These are phyloP conservation scores for Boletus subcaerulescens DNA, from an alignment of 768 basidiomycete species.

Conservation along the genomic window DNA sequence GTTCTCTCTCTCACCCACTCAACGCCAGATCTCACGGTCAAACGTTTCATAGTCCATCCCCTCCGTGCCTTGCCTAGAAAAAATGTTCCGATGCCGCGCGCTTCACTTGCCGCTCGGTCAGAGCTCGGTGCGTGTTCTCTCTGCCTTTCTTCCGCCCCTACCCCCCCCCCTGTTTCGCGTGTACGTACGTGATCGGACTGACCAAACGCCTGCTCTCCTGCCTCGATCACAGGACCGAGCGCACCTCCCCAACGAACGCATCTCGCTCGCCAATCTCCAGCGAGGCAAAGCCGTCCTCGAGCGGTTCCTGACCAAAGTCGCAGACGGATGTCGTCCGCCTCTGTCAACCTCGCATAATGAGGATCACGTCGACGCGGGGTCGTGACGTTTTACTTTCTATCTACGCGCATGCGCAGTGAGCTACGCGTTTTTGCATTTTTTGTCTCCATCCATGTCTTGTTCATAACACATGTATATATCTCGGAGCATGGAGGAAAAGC, in stretches of 20 bases:
- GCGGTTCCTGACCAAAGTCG: constrained; percentile 62
- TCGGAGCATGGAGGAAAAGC: no score
- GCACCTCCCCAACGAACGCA: constrained; percentile 91
- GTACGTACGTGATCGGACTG: background rate
- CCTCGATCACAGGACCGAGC: constrained; percentile 66
- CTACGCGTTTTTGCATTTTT: background rate
- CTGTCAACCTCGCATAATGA: no score
- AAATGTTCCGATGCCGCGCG: constrained; percentile 83
- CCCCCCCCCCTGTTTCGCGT: background rate
- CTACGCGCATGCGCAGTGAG: no score
- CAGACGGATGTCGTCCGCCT: constrained; percentile 16
- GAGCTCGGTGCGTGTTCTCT: constrained; percentile 58
- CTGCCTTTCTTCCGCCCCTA: no score
- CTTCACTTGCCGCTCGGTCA: constrained; percentile 95
- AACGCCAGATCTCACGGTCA: no score
- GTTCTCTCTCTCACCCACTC: no score
- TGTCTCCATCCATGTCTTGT: no score
- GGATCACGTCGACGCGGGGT: no score
- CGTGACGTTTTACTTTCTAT: background rate
- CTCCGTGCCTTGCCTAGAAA: constrained; percentile 90
- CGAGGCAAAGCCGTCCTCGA: constrained; percentile 77
- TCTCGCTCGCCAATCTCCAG: constrained; percentile 77
- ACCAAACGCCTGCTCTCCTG: background rate
- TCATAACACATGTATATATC: no score
- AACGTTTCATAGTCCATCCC: constrained; percentile 71